Evolutionary conservation across 163 green algal species (phyloP), one percentile per base, ranked within the genome.

Genomic region (Volvox carteri): DNA sequence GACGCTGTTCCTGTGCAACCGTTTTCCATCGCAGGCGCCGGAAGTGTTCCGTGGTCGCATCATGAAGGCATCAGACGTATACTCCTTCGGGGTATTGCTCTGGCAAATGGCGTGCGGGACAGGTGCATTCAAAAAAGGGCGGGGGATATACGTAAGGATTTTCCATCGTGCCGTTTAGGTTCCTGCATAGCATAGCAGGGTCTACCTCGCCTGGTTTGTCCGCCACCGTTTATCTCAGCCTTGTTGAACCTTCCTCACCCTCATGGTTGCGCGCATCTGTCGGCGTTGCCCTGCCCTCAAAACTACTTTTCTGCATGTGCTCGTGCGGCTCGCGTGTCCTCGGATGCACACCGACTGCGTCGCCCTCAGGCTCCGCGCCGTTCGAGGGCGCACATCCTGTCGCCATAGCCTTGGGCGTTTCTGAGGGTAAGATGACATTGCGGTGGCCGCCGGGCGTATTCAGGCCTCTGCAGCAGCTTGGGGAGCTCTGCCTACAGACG

Each of bases 41-140:
- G 81, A 88, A 68, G 81, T 88, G 48, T 88, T 88, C 62, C 44
- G 52, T 5, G 81, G 81, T 18, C 81, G 65, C 44, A 79, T 87
- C 28, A 72, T 80, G 65, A 87, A 87, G 81, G 81, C 81, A 18
- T 80, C 65, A 11, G 81, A 79, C 33, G 81, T 80, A 35, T 86
- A 78, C 60, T 78, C 60, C 7, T 88, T 88, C 19, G 81, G 81
- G 0, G 81, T 88, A 35, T 16, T 88, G 81, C 81, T 88, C 6
- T 88, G 81, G 81, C 67, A 81, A 48, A 50, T 88, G 48, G 67
- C 50, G 1, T 88, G 67, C 48, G 81, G 81, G 19, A 88, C 81
- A 74, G 81, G 81, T 80, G 50, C 1, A 65, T 65, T 19, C 54
- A 65, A n/a, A n/a, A n/a, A n/a, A n/a, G n/a, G n/a, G n/a, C n/a